Evolutionary conservation across 2,329 filamentous ascomycete species (phyloP).

Genomic region (Coleophoma cylindrospora): DNA sequence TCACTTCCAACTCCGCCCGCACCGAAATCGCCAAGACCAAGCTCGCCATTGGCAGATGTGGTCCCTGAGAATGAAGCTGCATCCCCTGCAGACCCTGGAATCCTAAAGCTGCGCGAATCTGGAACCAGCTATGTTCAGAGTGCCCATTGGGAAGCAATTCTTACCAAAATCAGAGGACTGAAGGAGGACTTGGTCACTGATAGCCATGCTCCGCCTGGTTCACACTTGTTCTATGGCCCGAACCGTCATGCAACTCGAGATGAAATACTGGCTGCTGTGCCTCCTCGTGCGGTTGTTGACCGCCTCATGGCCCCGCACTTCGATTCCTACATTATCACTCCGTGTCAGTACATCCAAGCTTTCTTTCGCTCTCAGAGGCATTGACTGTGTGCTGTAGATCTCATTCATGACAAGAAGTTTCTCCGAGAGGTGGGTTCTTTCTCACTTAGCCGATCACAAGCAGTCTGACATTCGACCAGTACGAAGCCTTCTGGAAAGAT

Average conservation of each 20-base stretch:
- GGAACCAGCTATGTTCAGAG: slow-evolving; percentile 25
- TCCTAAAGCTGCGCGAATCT: slow-evolving; percentile 18
- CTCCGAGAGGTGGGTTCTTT: slow-evolving; percentile 21
- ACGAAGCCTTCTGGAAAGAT: slow-evolving; percentile 20
- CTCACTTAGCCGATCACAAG: slow-evolving; percentile 11
- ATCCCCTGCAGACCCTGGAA: slow-evolving; percentile 20
- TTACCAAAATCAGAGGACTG: slow-evolving; percentile 22
- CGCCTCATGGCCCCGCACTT: slow-evolving; percentile 21
- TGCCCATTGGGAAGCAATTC: slow-evolving; percentile 26
- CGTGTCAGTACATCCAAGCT: background rate
- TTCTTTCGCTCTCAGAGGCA: no score
- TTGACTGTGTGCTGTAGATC: no score
- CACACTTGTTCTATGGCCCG: slow-evolving; percentile 21
- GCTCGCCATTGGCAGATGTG: slow-evolving; percentile 14
- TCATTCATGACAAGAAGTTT: slow-evolving; percentile 19
- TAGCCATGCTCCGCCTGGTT: slow-evolving; percentile 14
- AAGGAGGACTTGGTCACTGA: slow-evolving; percentile 17
- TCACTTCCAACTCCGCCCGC: slow-evolving; percentile 13
- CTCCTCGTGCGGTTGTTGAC: slow-evolving; percentile 22
- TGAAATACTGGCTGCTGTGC: slow-evolving; percentile 24
- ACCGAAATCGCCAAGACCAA: slow-evolving; percentile 12
- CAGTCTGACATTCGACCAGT: slow-evolving; percentile 20
- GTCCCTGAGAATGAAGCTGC: slow-evolving; percentile 15
- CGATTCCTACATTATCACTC: slow-evolving; percentile 19
- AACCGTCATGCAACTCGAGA: slow-evolving; percentile 19